Evolutionary conservation across 2,329 filamentous ascomycete genomes (phyloP).

Genomic region (Ophiostoma sp.): DNA sequence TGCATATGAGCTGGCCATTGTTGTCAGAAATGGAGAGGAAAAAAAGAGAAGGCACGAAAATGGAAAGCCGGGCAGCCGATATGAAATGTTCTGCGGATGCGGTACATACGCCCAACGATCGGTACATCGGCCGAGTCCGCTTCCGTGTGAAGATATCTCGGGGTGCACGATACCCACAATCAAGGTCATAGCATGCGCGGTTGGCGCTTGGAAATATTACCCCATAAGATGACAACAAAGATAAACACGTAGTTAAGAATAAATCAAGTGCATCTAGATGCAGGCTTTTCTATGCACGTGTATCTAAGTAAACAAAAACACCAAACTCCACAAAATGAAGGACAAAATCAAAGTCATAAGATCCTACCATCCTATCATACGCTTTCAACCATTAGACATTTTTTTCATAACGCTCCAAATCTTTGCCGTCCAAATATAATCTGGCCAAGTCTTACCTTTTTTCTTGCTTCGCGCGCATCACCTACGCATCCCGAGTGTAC

Average conservation of each 20-base stretch:
- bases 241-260: not conserved
- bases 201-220: not conserved
- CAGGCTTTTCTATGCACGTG: not conserved
- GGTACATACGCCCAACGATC: not conserved
- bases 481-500: slow-evolving; percentile 45
- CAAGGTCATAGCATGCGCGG: not conserved
- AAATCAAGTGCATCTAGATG: not conserved
- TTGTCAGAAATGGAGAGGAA: not conserved
- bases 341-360: not conserved
- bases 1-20: not conserved
- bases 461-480: not conserved
- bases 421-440: not conserved
- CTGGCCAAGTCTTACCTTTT: too few species aligned
- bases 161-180: not conserved
- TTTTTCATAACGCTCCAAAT: not conserved
- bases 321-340: not conserved
- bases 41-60: not conserved
- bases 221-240: too few species aligned
- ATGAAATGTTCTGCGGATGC: not conserved
- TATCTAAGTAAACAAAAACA: not conserved
- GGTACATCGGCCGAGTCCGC: not conserved
- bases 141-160: not conserved
- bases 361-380: slow-evolving; percentile 6
- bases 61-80: not conserved
- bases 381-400: slow-evolving; percentile 42